Percentiles rank a stretch among this genome's conserved stretches.
These are phyloP conservation scores for Aristolochia contorta DNA, from an alignment of 164 flowering plant genomes.

Conservation along the genomic window DNA sequence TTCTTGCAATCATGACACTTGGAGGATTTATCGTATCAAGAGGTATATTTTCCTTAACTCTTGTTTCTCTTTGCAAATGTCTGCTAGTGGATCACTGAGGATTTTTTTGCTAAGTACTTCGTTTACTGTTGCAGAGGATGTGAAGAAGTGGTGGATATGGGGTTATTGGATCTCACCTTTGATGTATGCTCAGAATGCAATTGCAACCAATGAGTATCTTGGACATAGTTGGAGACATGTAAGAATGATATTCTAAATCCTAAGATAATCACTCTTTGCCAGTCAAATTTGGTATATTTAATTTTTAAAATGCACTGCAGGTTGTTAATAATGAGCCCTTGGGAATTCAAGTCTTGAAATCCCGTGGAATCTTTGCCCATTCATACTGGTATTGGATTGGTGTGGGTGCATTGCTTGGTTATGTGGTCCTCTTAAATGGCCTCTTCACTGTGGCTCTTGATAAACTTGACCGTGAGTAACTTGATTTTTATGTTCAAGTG, in stretches of 20 bases:
- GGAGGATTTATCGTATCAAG: conserved; percentile 15
- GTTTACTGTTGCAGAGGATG: conserved; percentile 2
- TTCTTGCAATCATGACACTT: conserved; percentile 9
- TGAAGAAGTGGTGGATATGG: conserved; percentile 16
- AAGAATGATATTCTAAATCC: conserved; percentile 1
- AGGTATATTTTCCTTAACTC: conserved; percentile 3
- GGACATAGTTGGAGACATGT: conserved; percentile 13
- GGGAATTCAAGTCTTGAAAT: conserved; percentile 10
- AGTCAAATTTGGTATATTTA: not conserved
- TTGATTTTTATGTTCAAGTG: not conserved
- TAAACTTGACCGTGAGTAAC: conserved; percentile 17
- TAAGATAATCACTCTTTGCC: not conserved
- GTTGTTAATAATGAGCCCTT: conserved; percentile 6
- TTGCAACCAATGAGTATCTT: conserved; percentile 12
- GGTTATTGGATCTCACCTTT: conserved; percentile 14
- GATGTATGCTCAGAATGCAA: conserved; percentile 17
- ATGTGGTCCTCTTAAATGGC: conserved; percentile 13
- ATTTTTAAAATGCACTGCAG: conserved; percentile 1
- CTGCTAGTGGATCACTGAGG: not conserved
- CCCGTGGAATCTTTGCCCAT: conserved; percentile 16
- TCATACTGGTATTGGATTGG: conserved; percentile 25
- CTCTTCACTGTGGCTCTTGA: conserved; percentile 10
- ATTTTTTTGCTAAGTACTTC: not conserved
- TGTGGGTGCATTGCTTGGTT: conserved; percentile 15
- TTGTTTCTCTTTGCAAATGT: not conserved